Conservation (phyloP, 495 filamentous ascomycete genomes). For the Bathelium albidoporum region DNA sequence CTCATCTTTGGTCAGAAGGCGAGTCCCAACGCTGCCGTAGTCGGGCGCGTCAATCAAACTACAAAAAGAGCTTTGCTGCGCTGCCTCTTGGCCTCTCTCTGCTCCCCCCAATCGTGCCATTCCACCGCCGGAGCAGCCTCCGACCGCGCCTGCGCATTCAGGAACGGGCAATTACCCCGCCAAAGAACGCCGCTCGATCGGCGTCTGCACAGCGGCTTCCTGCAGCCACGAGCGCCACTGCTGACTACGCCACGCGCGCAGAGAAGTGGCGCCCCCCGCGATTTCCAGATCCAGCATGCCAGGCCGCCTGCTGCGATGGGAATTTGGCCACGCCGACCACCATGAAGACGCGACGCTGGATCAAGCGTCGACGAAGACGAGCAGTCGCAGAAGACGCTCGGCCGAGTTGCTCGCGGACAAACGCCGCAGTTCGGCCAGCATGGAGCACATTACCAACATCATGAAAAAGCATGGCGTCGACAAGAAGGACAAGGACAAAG, state of each 20-base stretch:
- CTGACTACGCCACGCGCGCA: not conserved
- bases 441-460: not conserved
- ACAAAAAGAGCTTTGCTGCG: not conserved
- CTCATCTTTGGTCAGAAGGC: not conserved
- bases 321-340: not conserved
- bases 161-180: not conserved
- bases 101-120: too few species aligned
- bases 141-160: not conserved
- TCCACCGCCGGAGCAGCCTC: too few species aligned
- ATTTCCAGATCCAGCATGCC: not conserved
- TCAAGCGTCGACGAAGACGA: not conserved
- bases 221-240: not conserved
- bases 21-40: not conserved
- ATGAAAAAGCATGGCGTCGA: not conserved
- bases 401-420: not conserved
- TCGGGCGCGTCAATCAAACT: not conserved
- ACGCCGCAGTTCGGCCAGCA: not conserved
- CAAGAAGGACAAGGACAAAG: not conserved
- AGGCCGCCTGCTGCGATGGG: slow-evolving; percentile 1
- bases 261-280: not conserved
- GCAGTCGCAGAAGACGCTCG: not conserved
- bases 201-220: not conserved
- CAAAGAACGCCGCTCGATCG: not conserved
- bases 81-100: not conserved
- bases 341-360: not conserved